Percentiles rank a stretch among this genome's conserved stretches.
Evolutionary conservation across 2,329 filamentous ascomycete genomes (phyloP).

Genomic region (Hawksworthiomyces lignivorus): DNA sequence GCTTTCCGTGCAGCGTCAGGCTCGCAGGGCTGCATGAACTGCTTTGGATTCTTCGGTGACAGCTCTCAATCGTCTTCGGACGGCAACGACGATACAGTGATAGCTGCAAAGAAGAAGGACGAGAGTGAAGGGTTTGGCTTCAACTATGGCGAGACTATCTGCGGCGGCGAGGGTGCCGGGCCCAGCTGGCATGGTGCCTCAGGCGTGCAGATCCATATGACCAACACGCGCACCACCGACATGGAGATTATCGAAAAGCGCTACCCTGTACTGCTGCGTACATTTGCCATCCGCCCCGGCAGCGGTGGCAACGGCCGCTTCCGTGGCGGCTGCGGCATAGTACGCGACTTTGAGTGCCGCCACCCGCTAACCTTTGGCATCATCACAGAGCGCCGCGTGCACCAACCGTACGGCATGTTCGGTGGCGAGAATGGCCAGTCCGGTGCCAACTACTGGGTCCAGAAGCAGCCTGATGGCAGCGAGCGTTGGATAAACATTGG

Average conservation of each 20-base stretch:
- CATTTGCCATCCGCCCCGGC: conserved; percentile 57
- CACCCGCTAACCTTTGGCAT: conserved; percentile 72
- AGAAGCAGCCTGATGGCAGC: conserved; percentile 27
- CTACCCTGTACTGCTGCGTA: conserved; percentile 64
- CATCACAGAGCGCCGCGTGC: conserved; percentile 66
- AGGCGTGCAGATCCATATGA: conserved; percentile 79
- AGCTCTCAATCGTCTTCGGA: conserved; percentile 34
- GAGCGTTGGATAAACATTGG: conserved; percentile 56
- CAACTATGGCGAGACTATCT: conserved; percentile 81
- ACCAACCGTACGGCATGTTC: conserved; percentile 71
- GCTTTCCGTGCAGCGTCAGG: conserved; percentile 74
- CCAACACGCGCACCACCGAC: conserved; percentile 77
- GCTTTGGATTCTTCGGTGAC: conserved; percentile 74
- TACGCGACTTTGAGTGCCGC: conserved; percentile 74
- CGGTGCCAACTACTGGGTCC: conserved; percentile 81
- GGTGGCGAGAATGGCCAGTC: conserved; percentile 73
- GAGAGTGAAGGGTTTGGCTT: conserved; percentile 47
- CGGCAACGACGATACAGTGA: too few relatives aligned
- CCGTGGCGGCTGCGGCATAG: conserved; percentile 63
- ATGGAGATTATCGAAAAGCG: conserved; percentile 69
- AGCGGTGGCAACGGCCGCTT: conserved; percentile 59
- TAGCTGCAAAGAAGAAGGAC: conserved; percentile 8
- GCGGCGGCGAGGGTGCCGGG: conserved; percentile 67
- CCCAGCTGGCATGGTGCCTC: conserved; percentile 64
- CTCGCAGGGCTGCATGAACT: conserved; percentile 73